Evolutionary conservation across 129 eudicot species (phyloP), one percentile per base, ranked within the genome.

Genomic region (Centella asiatica): DNA sequence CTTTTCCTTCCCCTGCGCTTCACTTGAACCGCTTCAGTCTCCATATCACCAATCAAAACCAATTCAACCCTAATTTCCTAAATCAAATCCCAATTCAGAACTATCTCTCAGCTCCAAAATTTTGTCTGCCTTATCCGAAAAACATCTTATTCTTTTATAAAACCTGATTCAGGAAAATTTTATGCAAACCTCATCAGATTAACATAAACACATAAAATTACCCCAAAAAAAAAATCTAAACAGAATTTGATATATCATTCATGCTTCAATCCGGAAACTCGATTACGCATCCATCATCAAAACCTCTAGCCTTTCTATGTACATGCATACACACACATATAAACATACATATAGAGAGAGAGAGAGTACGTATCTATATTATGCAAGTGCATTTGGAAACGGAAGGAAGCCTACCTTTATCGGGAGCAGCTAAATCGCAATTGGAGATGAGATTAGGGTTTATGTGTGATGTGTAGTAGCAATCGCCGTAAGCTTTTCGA

Each of bases 1-100:
- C 95, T 57, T 46, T 86, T 83, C 25, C 87, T 76, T 60, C 87
- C 85, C 31, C 97, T 67, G 6, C 85, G 81, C 71, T 63, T 67
- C 66, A 78, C 46, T 47, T 47, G 65, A 28, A 69, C 81, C 80
- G 56, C 93, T 67, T 55, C 79, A 24, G 76, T 34, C 26, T 86
- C 94, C 97, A 90, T 90, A 29, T 18, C 28, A 53, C 44, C 77
- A 58, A 33, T 45, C 60, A 68, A 57, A 59, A 69, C 64, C 75
- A 33, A 70, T 64, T 46, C 77, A n/a, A 57, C 63, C 63, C 45
- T 32, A 34, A 20, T 10, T 58, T 57, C 34, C 67, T 32, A 33
- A 18, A 65, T 49, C 36, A 33, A 32, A 48, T 6, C 55, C 4
- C 33, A 23, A 46, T 26, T 10, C 29, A 19, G 37, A 29, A 64